Evolutionary conservation across 2,329 filamentous ascomycete species (phyloP).

Genomic region (Aspergillus persii): DNA sequence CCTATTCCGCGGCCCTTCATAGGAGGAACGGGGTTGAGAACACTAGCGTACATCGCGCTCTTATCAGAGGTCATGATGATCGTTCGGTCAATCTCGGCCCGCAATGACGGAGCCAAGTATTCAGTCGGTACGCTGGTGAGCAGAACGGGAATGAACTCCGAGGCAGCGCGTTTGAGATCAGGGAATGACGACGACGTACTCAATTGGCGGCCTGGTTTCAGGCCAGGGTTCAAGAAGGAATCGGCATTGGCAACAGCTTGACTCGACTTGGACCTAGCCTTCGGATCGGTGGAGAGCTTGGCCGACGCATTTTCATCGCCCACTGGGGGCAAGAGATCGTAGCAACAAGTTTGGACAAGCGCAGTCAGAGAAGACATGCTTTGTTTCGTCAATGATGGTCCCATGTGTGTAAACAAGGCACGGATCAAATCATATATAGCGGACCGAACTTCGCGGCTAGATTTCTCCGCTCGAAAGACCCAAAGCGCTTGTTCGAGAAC

Average conservation of each 20-base stretch:
- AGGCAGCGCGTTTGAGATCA: constrained; percentile 57
- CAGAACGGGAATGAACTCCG: constrained; percentile 59
- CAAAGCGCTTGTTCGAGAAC: constrained; percentile 70
- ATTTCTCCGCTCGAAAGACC: constrained; percentile 60
- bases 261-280: constrained; percentile 38
- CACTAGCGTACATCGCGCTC: constrained; percentile 74
- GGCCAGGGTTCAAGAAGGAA: constrained; percentile 60
- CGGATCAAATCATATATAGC: constrained; percentile 60
- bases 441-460: constrained; percentile 54
- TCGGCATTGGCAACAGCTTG: constrained; percentile 60
- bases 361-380: constrained; percentile 62
- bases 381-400: constrained; percentile 65
- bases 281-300: constrained; percentile 39
- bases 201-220: constrained; percentile 26
- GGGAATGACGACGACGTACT: constrained; percentile 22
- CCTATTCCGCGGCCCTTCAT: constrained; percentile 61
- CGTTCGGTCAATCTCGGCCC: constrained; percentile 75
- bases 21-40: constrained; percentile 72
- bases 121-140: constrained; percentile 64
- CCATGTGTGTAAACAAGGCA: constrained; percentile 60
- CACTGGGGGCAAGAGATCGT: constrained; percentile 63
- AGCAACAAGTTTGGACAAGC: constrained; percentile 67
- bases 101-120: constrained; percentile 66
- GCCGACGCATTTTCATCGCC: constrained; percentile 33
- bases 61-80: constrained; percentile 69